Percentiles rank a stretch among this genome's conserved stretches.
Conservation (phyloP, 148 eudicot species). For the Rheum nobile region DNA sequence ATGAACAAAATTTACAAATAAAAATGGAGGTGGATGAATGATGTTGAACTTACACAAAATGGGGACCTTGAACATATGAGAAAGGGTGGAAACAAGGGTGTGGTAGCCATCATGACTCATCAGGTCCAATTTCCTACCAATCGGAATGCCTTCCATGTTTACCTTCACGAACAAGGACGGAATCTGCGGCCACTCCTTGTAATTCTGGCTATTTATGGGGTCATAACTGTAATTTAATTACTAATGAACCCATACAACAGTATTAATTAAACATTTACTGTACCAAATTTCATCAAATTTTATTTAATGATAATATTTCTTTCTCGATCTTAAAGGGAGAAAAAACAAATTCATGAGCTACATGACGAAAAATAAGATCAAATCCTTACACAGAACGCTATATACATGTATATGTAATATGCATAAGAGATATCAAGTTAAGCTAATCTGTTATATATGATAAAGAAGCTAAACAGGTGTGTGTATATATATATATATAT, state of each 20-base stretch:
- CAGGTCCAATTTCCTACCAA: constrained; percentile 27
- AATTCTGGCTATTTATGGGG: background rate
- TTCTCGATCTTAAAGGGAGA: background rate
- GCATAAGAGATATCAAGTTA: no score
- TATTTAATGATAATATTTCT: background rate
- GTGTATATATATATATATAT: no score
- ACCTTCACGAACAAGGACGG: constrained; percentile 24
- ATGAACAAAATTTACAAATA: background rate
- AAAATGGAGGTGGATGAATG: background rate
- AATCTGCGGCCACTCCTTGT: background rate
- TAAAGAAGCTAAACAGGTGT: no score
- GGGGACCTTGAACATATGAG: constrained; percentile 23
- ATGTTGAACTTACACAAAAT: constrained; percentile 20
- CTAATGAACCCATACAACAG: no score
- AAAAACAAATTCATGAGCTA: background rate
- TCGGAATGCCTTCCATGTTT: constrained; percentile 24
- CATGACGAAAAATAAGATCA: no score
- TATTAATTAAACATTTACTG: no score
- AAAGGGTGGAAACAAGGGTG: constrained; percentile 17
- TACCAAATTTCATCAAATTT: background rate
- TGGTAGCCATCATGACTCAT: constrained; percentile 16
- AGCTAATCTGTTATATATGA: no score
- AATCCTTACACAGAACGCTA: no score
- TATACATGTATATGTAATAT: no score
- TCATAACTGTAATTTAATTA: background rate